Conservation (phyloP, 345 rosid species). For the Gossypium stocksii region DNA sequence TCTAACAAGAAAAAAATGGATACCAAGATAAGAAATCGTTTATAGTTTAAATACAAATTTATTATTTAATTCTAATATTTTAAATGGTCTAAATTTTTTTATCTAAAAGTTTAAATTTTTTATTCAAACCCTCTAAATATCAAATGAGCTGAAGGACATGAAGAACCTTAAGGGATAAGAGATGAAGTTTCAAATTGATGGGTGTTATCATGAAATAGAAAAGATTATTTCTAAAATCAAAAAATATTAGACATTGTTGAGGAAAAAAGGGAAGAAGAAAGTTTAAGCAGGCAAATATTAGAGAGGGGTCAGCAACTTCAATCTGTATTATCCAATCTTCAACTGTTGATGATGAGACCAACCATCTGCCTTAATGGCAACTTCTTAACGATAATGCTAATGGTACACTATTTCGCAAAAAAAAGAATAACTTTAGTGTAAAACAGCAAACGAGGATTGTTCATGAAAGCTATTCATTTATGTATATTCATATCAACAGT, state of each 20-base stretch:
- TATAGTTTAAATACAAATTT: too few species aligned
- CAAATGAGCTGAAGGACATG: too few species aligned
- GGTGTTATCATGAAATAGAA: neutral
- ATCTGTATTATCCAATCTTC: neutral
- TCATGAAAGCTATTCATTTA: neutral
- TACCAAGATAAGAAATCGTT: too few species aligned
- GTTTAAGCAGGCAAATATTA: neutral
- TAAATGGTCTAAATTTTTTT: too few species aligned
- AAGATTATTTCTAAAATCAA: neutral
- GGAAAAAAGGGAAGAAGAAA: neutral
- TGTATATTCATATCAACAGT: too few species aligned
- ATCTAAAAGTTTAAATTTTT: too few species aligned
- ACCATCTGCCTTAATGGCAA: neutral
- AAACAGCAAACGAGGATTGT: neutral
- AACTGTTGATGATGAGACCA: constrained; percentile 1
- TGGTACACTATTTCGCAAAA: neutral
- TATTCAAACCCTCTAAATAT: too few species aligned
- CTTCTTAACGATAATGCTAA: neutral
- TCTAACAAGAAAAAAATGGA: too few species aligned
- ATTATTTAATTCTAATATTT: too few species aligned
- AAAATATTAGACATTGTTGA: neutral
- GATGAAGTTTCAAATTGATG: neutral
- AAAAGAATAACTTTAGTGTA: neutral
- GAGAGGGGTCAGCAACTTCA: neutral
- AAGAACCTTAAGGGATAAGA: neutral